A percentile compares a stretch with the other conserved stretches of the same genome.
Conservation (phyloP, 129 eudicot species). For the Pittosporum tobira region DNA sequence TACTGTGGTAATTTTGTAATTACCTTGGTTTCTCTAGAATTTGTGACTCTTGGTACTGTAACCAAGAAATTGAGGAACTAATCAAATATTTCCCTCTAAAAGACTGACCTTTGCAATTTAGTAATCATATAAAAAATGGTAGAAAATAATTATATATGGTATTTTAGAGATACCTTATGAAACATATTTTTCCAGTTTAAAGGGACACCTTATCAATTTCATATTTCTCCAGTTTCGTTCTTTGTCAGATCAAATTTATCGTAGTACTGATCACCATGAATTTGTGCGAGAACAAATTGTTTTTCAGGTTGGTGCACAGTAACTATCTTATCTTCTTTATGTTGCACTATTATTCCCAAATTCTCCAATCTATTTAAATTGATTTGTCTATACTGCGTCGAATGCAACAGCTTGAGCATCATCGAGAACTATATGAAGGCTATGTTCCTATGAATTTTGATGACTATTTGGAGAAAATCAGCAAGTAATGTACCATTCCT, state of each 20-base stretch:
- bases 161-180: conserved; percentile 6
- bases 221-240: conserved; percentile 52
- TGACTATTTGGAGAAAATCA: conserved; percentile 59
- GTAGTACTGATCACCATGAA: conserved; percentile 63
- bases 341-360: background rate
- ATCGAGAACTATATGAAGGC: conserved; percentile 57
- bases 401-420: conserved; percentile 47
- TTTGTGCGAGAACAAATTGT: conserved; percentile 73
- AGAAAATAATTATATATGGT: too few relatives aligned
- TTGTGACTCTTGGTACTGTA: background rate
- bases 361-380: background rate
- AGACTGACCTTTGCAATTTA: background rate
- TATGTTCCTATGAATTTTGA: conserved; percentile 76
- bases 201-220: conserved; percentile 11
- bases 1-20: too few relatives aligned
- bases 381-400: conserved; percentile 1
- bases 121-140: background rate
- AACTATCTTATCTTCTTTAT: background rate
- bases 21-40: background rate
- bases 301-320: conserved; percentile 38
- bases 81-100: too few relatives aligned
- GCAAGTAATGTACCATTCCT: conserved; percentile 35
- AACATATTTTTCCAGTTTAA: conserved; percentile 21
- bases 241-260: conserved; percentile 79
- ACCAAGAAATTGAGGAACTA: background rate